Evolutionary conservation across 2,329 filamentous ascomycete species (phyloP).

Genomic region (Berkeleyomyces basicola): DNA sequence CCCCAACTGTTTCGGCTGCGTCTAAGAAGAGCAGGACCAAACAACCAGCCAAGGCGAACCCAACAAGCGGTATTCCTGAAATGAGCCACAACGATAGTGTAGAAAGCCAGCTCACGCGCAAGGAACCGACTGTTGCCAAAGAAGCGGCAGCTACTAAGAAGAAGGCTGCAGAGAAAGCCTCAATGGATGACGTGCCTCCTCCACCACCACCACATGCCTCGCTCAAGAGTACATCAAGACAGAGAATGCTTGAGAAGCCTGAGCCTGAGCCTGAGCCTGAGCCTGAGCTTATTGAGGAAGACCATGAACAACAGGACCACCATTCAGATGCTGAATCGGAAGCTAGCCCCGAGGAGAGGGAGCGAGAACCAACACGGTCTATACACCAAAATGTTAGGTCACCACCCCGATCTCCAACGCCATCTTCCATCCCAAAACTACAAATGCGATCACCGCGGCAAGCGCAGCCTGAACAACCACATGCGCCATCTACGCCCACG

Average conservation of each 20-base stretch:
- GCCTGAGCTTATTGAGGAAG: neutral
- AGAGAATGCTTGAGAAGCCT: neutral
- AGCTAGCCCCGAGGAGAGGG: neutral
- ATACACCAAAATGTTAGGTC: constrained; percentile 6
- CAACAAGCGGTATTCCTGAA: neutral
- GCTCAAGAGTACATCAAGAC: neutral
- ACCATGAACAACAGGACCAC: neutral
- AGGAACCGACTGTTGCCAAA: neutral
- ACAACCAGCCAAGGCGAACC: constrained; percentile 14
- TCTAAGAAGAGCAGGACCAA: constrained; percentile 16
- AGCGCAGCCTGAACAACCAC: constrained; percentile 10
- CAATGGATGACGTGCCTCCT: neutral
- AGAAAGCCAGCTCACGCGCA: constrained; percentile 5
- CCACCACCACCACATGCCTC: neutral
- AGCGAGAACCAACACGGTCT: constrained; percentile 11
- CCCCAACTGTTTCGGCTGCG: constrained; percentile 17
- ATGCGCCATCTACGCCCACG: constrained; percentile 26
- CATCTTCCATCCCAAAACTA: constrained; percentile 15
- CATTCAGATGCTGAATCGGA: constrained; percentile 8
- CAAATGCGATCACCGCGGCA: neutral
- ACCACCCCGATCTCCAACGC: constrained; percentile 19
- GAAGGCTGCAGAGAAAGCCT: neutral
- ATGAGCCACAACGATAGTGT: neutral
- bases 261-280: constrained; percentile 1
- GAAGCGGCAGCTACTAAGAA: neutral